These are phyloP conservation scores for Talaromyces atroroseus DNA, from an alignment of 2,329 filamentous ascomycete genomes.

Conservation along the genomic window DNA sequence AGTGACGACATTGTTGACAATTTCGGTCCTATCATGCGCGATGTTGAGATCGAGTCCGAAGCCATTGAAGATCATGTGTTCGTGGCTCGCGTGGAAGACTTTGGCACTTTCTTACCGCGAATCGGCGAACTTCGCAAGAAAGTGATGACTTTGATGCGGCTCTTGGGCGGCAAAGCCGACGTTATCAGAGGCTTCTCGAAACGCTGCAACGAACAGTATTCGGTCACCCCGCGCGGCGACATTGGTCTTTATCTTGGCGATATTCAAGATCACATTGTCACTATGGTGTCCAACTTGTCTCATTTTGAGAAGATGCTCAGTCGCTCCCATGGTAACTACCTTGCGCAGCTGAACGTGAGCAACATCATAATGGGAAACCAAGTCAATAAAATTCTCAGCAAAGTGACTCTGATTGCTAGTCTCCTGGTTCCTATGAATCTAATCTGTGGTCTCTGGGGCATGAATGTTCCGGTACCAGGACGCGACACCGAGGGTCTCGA, in stretches of 20 bases:
- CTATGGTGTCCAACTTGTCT: slow-evolving; percentile 93
- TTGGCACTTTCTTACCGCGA: slow-evolving; percentile 75
- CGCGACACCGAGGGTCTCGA: slow-evolving; percentile 26
- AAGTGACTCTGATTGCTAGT: slow-evolving; percentile 90
- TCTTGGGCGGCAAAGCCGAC: slow-evolving; percentile 95
- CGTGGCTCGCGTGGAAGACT: slow-evolving; percentile 83
- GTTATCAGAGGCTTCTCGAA: slow-evolving; percentile 97
- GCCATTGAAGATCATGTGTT: slow-evolving; percentile 94
- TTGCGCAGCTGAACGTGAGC: slow-evolving; percentile 89
- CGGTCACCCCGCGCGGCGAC: slow-evolving; percentile 89
- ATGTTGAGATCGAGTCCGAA: slow-evolving; percentile 83
- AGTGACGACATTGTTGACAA: slow-evolving; percentile 96
- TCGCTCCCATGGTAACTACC: slow-evolving; percentile 89
- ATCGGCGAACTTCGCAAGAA: slow-evolving; percentile 92
- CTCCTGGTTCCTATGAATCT: slow-evolving; percentile 95
- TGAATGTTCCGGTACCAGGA: slow-evolving; percentile 48
- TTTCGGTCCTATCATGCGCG: slow-evolving; percentile 82
- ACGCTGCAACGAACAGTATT: slow-evolving; percentile 96
- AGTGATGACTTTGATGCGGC: slow-evolving; percentile 85
- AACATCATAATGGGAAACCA: slow-evolving; percentile 82
- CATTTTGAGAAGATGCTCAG: slow-evolving; percentile 98
- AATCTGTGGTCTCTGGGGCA: slow-evolving; percentile 60
- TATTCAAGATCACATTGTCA: slow-evolving; percentile 98
- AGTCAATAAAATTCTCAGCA: slow-evolving; percentile 84
- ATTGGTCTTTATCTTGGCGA: slow-evolving; percentile 95